These are phyloP conservation scores for Aegilops sharonensis DNA, from an alignment of 176 grass and related monocot genomes.

Conservation along the genomic window DNA sequence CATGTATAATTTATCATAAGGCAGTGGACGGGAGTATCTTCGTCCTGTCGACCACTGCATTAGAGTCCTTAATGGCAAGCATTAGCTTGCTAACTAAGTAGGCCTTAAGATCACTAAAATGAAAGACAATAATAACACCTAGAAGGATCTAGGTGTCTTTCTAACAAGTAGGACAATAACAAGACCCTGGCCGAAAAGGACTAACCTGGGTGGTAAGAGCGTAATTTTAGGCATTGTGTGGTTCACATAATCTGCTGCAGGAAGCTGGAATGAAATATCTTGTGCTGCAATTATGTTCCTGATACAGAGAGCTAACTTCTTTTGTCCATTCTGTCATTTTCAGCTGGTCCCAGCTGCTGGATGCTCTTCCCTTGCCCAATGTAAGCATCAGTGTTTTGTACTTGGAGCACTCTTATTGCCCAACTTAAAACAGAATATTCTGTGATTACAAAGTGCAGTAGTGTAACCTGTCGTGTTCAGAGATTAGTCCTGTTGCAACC, in stretches of 20 bases:
- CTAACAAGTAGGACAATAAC: not conserved
- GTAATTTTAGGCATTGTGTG: conserved; percentile 1
- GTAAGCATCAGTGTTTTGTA: conserved; percentile 58
- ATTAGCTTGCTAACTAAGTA: conserved; percentile 12
- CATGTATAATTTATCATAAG: too few relatives aligned
- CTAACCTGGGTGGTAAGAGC: not conserved
- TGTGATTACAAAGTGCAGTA: not conserved
- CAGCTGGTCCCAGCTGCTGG: conserved; percentile 92
- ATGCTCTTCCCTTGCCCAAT: conserved; percentile 91
- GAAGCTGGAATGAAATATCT: conserved; percentile 35
- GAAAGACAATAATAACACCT: not conserved
- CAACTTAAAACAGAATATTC: conserved; percentile 17
- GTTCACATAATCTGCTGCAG: conserved; percentile 27
- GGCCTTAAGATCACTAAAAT: not conserved
- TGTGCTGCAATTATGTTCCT: conserved; percentile 25
- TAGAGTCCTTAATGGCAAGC: not conserved
- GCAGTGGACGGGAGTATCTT: conserved; percentile 18
- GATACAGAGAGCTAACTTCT: conserved; percentile 29
- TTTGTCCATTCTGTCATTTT: conserved; percentile 32
- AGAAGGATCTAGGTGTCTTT: conserved; percentile 3
- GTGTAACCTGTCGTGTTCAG: conserved; percentile 20
- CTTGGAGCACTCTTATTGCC: conserved; percentile 31
- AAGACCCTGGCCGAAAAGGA: not conserved
- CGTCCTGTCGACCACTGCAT: not conserved
- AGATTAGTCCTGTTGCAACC: conserved; percentile 12